Evolutionary conservation across 139 green algal species (phyloP).

Genomic region (Auxenochlorella protothecoides): DNA sequence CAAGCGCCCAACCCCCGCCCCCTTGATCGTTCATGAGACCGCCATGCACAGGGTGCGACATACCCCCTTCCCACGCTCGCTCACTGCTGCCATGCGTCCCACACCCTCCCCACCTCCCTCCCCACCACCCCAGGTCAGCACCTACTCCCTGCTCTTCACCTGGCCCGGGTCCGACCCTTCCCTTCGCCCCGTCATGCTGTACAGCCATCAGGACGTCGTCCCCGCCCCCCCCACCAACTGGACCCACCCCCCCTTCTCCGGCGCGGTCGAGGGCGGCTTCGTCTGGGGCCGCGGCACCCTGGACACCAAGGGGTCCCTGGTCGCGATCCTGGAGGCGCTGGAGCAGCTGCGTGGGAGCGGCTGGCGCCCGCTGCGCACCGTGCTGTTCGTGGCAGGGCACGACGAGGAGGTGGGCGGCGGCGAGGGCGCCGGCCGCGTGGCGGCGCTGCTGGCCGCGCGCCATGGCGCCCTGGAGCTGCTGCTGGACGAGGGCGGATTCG

Average conservation of each 20-base stretch:
- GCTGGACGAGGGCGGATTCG: slow-evolving; percentile 54
- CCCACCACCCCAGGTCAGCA: slow-evolving; percentile 15
- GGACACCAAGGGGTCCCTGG: slow-evolving; percentile 52
- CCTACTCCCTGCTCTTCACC: slow-evolving; percentile 41
- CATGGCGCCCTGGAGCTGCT: slow-evolving; percentile 39
- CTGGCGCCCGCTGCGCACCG: slow-evolving; percentile 29
- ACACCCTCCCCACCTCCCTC: too few relatives aligned
- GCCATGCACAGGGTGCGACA: too few relatives aligned
- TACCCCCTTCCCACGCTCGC: too few relatives aligned
- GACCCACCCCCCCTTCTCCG: slow-evolving; percentile 51
- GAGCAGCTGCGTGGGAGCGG: slow-evolving; percentile 31
- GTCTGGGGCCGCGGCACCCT: slow-evolving; percentile 58
- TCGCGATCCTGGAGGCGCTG: slow-evolving; percentile 54
- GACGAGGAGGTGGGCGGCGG: slow-evolving; percentile 66
- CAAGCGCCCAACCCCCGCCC: too few relatives aligned
- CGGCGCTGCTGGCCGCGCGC: slow-evolving; percentile 19
- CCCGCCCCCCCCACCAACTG: slow-evolving; percentile 37
- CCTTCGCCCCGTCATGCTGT: slow-evolving; percentile 41
- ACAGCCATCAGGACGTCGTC: slow-evolving; percentile 70
- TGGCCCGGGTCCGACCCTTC: slow-evolving; percentile 43
- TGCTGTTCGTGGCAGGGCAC: slow-evolving; percentile 63
- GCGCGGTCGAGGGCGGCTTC: slow-evolving; percentile 40
- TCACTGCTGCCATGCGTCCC: too few relatives aligned
- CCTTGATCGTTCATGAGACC: too few relatives aligned
- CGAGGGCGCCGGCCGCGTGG: slow-evolving; percentile 33